A percentile compares a stretch with the other conserved stretches of the same genome.
Evolutionary conservation across 1,284 basidiomycete genomes (phyloP).

Genomic region (Trametes sp.): DNA sequence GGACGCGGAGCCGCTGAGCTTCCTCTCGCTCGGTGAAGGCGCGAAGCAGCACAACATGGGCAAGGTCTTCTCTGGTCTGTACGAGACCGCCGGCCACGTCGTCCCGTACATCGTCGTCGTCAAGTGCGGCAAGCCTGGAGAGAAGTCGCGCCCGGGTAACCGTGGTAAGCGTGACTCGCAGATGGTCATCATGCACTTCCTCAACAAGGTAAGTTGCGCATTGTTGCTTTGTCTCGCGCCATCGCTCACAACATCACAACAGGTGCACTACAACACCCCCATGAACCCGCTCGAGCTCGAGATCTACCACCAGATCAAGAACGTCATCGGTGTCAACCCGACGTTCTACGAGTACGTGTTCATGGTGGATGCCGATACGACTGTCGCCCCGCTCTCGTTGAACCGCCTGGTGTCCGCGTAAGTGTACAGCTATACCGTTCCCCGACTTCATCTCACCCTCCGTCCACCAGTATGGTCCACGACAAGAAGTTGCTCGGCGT

Average conservation of each 20-base stretch:
- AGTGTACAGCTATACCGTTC: slow-evolving; percentile 42
- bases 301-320: slow-evolving; percentile 99
- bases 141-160: slow-evolving; percentile 93
- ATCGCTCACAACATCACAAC: slow-evolving; percentile 2
- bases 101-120: slow-evolving; percentile 97
- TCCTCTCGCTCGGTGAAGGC: slow-evolving; percentile 94
- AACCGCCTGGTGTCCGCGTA: slow-evolving; percentile 93
- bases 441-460: slow-evolving; percentile 1
- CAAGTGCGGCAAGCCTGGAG: slow-evolving; percentile 96
- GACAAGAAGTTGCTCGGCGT: slow-evolving; percentile 95
- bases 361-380: slow-evolving; percentile 98
- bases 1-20: slow-evolving; percentile 95
- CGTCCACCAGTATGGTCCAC: slow-evolving; percentile 77
- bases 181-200: slow-evolving; percentile 95
- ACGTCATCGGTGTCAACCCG: slow-evolving; percentile 98
- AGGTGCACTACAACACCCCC: slow-evolving; percentile 95
- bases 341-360: slow-evolving; percentile 98
- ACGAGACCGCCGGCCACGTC: slow-evolving; percentile 94
- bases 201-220: slow-evolving; percentile 79
- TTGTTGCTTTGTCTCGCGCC: too few species aligned
- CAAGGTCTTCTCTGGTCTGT: slow-evolving; percentile 97
- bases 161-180: slow-evolving; percentile 97
- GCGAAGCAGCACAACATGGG: slow-evolving; percentile 98
- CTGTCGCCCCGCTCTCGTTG: slow-evolving; percentile 84
- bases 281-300: slow-evolving; percentile 98